Evolutionary conservation across 495 filamentous ascomycete species (phyloP), one percentile per base, ranked within the genome.

Genomic region (Geopyxis carbonaria): DNA sequence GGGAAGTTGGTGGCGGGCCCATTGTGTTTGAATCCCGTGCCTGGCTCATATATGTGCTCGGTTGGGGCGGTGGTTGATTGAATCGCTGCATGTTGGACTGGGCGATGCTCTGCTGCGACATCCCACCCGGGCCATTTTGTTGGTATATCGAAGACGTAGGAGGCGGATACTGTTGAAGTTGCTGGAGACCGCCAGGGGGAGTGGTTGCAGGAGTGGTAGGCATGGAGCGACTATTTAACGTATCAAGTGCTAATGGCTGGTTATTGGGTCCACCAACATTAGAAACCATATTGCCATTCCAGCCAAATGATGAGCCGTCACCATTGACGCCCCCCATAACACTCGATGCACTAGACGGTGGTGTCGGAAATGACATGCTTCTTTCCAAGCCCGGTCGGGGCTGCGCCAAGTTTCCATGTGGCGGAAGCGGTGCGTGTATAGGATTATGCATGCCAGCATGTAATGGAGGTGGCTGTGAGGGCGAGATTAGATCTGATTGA

Each of bases 201-300:
- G 89, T 95, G 6, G 85, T 92, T 7, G 89, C 79, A 45, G 91
- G 89, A 5, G 91, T 94, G 21, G 79, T 85, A 6, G 87, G 89
- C 66, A 93, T 80, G 29, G 86, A 93, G 32, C 85, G 80, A 59
- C 75, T 83, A 60, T 73, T 80, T 48, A 89, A 59, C 10, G 78
- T 87, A 48, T 97, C 89, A 44, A 94, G 85, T 10, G 82, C 76
- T 56, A 94, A 70, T 13, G 79, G 70, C 55, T 78, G 80, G 34
- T 68, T 62, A 42, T 71, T 65, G 42, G 75, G 78, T 30, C 75
- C 40, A 22, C 34, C 42, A 38, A 38, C 35, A 24, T 22, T 25
- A n/a, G n/a, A n/a, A 11, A 36, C 38, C 44, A 53, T 52, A 24
- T 20, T 35, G 1, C 49, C 45, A n/a, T 23, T 43, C 49, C 50